Evolutionary conservation across 176 grass and related monocot genomes (phyloP).

Genomic region (Bromus sterilis): DNA sequence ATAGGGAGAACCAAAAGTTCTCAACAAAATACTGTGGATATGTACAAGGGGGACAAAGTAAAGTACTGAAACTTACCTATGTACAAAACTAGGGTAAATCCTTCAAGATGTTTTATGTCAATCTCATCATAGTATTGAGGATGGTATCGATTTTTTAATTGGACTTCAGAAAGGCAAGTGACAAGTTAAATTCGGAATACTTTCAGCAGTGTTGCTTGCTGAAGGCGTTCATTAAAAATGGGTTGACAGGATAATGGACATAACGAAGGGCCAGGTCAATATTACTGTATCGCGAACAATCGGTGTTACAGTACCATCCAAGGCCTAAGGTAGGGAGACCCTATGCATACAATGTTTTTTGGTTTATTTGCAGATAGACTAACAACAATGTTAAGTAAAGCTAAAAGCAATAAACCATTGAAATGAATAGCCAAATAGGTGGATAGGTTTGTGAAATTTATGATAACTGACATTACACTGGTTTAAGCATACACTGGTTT

Average conservation of each 20-base stretch:
- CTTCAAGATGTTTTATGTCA: background rate
- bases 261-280: background rate
- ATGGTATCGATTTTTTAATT: background rate
- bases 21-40: too few relatives aligned
- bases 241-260: background rate
- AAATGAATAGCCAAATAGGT: too few relatives aligned
- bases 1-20: too few relatives aligned
- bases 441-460: too few relatives aligned
- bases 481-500: too few relatives aligned
- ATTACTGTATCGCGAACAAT: background rate
- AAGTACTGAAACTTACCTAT: too few relatives aligned
- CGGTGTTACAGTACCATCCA: background rate
- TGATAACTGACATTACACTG: too few relatives aligned
- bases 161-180: background rate
- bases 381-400: background rate
- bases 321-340: background rate
- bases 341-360: background rate
- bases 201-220: background rate
- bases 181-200: background rate
- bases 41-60: too few relatives aligned
- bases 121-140: background rate
- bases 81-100: too few relatives aligned
- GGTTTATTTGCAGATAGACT: background rate
- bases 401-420: background rate
- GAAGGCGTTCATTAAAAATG: background rate